These are phyloP conservation scores for Blastocystis sp. DNA, from an alignment of 352 stramenopile species.

Conservation along the genomic window DNA sequence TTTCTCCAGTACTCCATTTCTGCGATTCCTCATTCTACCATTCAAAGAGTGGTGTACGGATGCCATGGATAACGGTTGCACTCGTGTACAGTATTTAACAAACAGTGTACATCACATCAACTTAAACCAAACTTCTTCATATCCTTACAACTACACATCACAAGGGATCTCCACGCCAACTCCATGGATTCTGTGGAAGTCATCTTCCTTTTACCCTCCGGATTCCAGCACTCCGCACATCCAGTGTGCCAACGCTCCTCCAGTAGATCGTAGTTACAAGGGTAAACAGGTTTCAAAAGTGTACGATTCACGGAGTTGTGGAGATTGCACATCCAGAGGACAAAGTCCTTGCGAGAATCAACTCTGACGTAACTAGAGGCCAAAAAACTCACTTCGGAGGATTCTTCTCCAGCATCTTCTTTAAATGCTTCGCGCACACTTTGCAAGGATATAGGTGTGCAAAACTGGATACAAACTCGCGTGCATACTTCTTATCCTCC, in stretches of 20 bases:
- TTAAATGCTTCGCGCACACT: slow-evolving; percentile 77
- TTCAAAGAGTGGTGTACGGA: neutral
- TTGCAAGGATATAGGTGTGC: slow-evolving; percentile 80
- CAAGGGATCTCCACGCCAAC: neutral
- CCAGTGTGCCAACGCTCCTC: slow-evolving; percentile 77
- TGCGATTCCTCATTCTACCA: neutral
- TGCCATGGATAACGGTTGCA: neutral
- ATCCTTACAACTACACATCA: slow-evolving; percentile 47
- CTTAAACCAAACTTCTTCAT: slow-evolving; percentile 45
- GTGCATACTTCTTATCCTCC: slow-evolving; percentile 76
- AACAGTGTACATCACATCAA: neutral
- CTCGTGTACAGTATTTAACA: neutral
- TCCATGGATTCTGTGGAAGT: neutral
- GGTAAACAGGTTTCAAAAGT: slow-evolving; percentile 75
- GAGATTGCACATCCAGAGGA: slow-evolving; percentile 79
- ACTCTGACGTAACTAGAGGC: slow-evolving; percentile 74
- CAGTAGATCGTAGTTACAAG: slow-evolving; percentile 76
- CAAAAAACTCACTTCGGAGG: slow-evolving; percentile 75
- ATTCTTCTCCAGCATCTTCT: slow-evolving; percentile 76
- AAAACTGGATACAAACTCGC: slow-evolving; percentile 75
- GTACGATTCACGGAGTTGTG: slow-evolving; percentile 83
- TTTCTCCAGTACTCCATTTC: neutral
- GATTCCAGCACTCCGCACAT: slow-evolving; percentile 72
- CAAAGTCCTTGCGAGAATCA: slow-evolving; percentile 77
- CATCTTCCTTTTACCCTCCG: slow-evolving; percentile 60